Base-by-base conservation (phyloP, 306 rosid genomes). In the Ziziphus jujuba region DNA sequence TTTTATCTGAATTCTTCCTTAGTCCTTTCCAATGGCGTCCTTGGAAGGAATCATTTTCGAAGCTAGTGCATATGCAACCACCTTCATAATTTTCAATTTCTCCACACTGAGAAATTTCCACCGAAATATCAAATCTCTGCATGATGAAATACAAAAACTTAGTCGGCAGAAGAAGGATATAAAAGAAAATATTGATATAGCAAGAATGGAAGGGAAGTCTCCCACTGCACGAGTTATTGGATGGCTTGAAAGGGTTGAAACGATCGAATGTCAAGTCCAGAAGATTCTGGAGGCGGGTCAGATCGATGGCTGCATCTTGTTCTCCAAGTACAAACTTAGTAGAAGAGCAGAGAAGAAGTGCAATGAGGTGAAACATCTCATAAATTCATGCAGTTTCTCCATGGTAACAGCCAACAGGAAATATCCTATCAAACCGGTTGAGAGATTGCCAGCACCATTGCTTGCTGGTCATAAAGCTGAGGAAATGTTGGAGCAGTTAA, bases 401-500 rank as follows among this genome's bases (percentile, higher is more conserved):
- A 23, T 45, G 3, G 6, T 48, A 21, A 24, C 9, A 20, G 20
- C 58, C 21, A 10, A 14, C 4, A 28, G 63, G 24, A 69, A 50
- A 34, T 28, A 10, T 47, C 55, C 36, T 47, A n/a, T 28, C 49
- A 58, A 19, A 58, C 59, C 21, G 3, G 56, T 58, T 45, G 68
- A 74, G 63, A 59, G 50, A 34, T 36, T 74, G 23, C 72, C 47
- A 2, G 72, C 62, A 6, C 72, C 72, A 13, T 38, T 67, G 58
- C 65, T 73, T 59, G 67, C 9, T 9, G 72, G 65, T 36, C 72
- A 50, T 28, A 38, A 61, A 28, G 65, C 67, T 6, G 61, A 53
- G 43, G 61, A 50, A 53, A 59, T 14, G 33, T 20, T 58, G 7
- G 43, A 59, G 56, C 72, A 59, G 52, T 59, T 22, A 5, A 58